These are phyloP conservation scores for Pyrenula aspistea DNA, from an alignment of 495 filamentous ascomycete genomes.

Conservation along the genomic window DNA sequence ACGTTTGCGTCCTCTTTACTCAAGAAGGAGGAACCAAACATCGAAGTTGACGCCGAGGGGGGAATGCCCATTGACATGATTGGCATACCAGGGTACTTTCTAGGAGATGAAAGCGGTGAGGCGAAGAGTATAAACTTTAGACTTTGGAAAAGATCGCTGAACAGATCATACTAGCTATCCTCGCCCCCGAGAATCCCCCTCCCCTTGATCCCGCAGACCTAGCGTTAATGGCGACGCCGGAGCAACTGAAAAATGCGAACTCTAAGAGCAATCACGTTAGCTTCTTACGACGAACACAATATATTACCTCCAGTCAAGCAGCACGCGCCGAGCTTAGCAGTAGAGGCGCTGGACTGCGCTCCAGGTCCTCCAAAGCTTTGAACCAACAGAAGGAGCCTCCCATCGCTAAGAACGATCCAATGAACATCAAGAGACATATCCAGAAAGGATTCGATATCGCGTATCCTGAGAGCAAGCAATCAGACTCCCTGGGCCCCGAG, in stretches of 20 bases:
- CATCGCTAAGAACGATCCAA: slow-evolving; percentile 58
- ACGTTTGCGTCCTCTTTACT: slow-evolving; percentile 79
- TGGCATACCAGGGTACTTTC: slow-evolving; percentile 85
- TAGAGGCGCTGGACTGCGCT: not conserved
- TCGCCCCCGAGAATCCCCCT: slow-evolving; percentile 56
- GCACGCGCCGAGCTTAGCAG: slow-evolving; percentile 13
- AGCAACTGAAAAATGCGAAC: slow-evolving; percentile 70
- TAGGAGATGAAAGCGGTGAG: slow-evolving; percentile 88
- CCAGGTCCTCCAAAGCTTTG: slow-evolving; percentile 22
- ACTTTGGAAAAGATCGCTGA: slow-evolving; percentile 1
- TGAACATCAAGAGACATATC: slow-evolving; percentile 68
- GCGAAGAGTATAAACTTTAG: slow-evolving; percentile 22
- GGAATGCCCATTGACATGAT: slow-evolving; percentile 95
- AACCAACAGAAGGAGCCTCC: slow-evolving; percentile 25
- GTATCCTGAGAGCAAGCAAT: slow-evolving; percentile 51
- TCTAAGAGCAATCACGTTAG: slow-evolving; percentile 60
- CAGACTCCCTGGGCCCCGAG: slow-evolving; percentile 38
- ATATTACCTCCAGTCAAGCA: slow-evolving; percentile 62
- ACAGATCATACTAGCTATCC: slow-evolving; percentile 51
- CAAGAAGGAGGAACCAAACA: slow-evolving; percentile 83
- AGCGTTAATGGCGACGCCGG: slow-evolving; percentile 63
- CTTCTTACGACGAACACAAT: slow-evolving; percentile 92
- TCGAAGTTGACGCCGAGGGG: slow-evolving; percentile 93
- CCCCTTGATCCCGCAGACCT: slow-evolving; percentile 72
- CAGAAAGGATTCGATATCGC: slow-evolving; percentile 80